A percentile compares a stretch with the other conserved stretches of the same genome.
phyloP scores from a whole-genome alignment of 495 filamentous ascomycete species.

The Rusavskia elegans region DNA sequence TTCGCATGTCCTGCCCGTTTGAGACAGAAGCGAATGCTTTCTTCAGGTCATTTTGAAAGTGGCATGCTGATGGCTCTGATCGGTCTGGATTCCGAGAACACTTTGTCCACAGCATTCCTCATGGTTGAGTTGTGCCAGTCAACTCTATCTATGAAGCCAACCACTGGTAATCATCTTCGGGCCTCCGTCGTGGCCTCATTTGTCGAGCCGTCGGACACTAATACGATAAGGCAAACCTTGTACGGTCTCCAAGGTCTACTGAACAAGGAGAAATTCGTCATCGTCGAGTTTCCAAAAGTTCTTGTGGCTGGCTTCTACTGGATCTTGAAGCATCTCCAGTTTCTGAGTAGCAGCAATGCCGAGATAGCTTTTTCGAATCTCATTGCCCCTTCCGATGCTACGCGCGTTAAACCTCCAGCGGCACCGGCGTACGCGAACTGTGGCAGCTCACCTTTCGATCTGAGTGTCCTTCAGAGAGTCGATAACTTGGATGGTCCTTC shows the following conservation, averaged over 20 bases:
- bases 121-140: conserved; percentile 11
- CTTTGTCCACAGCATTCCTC: conserved; percentile 14
- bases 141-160: conserved; percentile 11
- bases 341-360: conserved; percentile 3
- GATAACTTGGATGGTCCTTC: conserved; percentile 1
- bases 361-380: conserved; percentile 39
- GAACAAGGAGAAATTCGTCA: conserved; percentile 10
- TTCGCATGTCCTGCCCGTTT: conserved; percentile 13
- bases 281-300: conserved; percentile 51
- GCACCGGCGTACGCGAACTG: conserved; percentile 32
- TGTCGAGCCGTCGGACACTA: conserved; percentile 8
- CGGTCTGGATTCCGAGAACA: conserved; percentile 6
- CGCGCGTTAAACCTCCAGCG: conserved; percentile 11
- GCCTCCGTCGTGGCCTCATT: conserved; percentile 9
- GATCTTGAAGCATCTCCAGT: conserved; percentile 10
- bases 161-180: conserved; percentile 12
- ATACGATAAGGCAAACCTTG: conserved; percentile 7
- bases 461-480: conserved; percentile 19
- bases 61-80: conserved; percentile 18
- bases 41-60: conserved; percentile 10
- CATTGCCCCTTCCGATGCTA: conserved; percentile 27
- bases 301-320: conserved; percentile 25
- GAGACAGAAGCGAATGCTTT: conserved; percentile 6
- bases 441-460: conserved; percentile 27
- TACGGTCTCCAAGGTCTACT: conserved; percentile 3